These are phyloP conservation scores for Cladosporium sp. DNA, from an alignment of 2,329 filamentous ascomycete species.

Conservation along the genomic window DNA sequence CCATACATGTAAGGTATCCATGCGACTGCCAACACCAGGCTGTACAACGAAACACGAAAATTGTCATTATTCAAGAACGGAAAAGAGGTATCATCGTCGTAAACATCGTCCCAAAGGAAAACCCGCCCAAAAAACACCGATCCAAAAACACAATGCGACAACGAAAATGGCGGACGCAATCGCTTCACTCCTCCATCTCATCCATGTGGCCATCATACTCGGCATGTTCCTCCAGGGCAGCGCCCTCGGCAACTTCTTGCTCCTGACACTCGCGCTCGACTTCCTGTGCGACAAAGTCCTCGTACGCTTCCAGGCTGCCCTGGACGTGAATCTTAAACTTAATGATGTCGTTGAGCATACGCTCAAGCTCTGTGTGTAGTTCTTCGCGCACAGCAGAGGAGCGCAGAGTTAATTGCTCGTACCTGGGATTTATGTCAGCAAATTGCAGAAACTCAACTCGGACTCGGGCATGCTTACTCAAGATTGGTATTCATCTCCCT, in stretches of 20 bases:
- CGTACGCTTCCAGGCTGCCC: constrained; percentile 88
- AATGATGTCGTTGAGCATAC: constrained; percentile 94
- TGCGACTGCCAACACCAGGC: neutral
- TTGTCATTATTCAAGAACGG: constrained; percentile 5
- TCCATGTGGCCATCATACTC: constrained; percentile 15
- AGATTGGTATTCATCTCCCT: constrained; percentile 95
- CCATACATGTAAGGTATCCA: neutral
- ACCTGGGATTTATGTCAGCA: constrained; percentile 52
- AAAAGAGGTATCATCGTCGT: constrained; percentile 18
- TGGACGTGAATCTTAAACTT: constrained; percentile 98
- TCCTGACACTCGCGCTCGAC: constrained; percentile 66
- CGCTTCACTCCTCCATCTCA: constrained; percentile 18
- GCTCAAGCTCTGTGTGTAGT: constrained; percentile 94
- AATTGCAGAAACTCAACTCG: neutral
- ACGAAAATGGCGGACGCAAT: neutral
- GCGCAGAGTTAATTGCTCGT: constrained; percentile 85
- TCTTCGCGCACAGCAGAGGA: constrained; percentile 88
- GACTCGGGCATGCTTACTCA: constrained; percentile 61
- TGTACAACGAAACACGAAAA: constrained; percentile 1
- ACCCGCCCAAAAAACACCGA: neutral
- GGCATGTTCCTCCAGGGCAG: constrained; percentile 10
- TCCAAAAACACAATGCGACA: constrained; percentile 3
- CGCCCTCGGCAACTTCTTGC: constrained; percentile 38
- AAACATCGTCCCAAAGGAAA: constrained; percentile 3
- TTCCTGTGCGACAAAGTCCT: constrained; percentile 89